Evolutionary conservation across 441 rosid genomes (phyloP).

Genomic region (Pelargonium australe): DNA sequence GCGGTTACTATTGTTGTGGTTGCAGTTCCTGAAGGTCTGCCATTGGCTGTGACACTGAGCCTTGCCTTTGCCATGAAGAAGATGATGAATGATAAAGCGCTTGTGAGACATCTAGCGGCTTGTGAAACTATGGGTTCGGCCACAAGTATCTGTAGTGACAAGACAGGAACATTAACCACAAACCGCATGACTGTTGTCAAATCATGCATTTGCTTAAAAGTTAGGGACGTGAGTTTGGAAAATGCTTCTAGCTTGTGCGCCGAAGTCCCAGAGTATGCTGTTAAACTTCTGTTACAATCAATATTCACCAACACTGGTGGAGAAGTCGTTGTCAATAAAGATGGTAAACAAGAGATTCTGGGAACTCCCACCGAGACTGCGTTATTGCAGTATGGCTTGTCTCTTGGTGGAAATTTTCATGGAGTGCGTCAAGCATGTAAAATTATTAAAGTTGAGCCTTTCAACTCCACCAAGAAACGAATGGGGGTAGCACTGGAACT

Average conservation of each 20-base stretch:
- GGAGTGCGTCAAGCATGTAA: conserved; percentile 43
- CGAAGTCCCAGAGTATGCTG: conserved; percentile 50
- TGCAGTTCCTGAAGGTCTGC: conserved; percentile 72
- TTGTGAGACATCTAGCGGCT: conserved; percentile 64
- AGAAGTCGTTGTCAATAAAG: conserved; percentile 57
- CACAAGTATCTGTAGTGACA: conserved; percentile 61
- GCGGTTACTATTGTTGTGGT: conserved; percentile 72
- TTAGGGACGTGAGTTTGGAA: conserved; percentile 39
- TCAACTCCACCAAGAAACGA: conserved; percentile 66
- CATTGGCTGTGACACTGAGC: conserved; percentile 62
- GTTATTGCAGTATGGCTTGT: conserved; percentile 70
- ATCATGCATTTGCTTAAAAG: conserved; percentile 51
- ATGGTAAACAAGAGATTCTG: conserved; percentile 55
- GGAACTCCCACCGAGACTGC: conserved; percentile 82
- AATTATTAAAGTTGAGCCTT: conserved; percentile 72
- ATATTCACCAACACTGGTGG: conserved; percentile 78
- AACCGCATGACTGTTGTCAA: conserved; percentile 71
- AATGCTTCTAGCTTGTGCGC: conserved; percentile 39
- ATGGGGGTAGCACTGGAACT: conserved; percentile 71
- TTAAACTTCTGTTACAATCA: conserved; percentile 55
- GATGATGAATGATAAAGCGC: conserved; percentile 79
- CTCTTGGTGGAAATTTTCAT: conserved; percentile 74
- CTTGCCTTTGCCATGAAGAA: conserved; percentile 77
- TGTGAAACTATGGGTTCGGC: conserved; percentile 85
- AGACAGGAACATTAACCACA: conserved; percentile 65